A percentile compares a stretch with the other conserved stretches of the same genome.
Evolutionary conservation across 768 basidiomycete species (phyloP).

Genomic region (Phlebiopsis flavidoalba): DNA sequence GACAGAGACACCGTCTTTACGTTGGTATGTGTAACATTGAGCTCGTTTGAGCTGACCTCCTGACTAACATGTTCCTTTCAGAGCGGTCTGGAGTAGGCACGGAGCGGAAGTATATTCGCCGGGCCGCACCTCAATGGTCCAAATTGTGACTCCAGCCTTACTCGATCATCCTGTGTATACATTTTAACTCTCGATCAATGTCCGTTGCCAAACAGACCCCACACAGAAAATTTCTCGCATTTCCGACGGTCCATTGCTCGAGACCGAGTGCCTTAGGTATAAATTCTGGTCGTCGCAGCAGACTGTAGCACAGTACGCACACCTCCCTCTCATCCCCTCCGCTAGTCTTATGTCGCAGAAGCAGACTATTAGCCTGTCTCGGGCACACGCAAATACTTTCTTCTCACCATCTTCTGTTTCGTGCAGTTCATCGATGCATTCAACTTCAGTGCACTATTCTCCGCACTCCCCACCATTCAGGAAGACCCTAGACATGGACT

Average conservation of each 20-base stretch:
- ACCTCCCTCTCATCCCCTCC: background rate
- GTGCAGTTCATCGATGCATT: slow-evolving; percentile 27
- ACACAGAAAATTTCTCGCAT: background rate
- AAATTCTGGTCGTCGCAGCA: background rate
- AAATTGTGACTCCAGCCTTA: background rate
- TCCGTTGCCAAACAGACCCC: background rate
- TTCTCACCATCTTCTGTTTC: slow-evolving; percentile 23
- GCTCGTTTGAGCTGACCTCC: background rate
- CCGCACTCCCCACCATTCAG: slow-evolving; percentile 16
- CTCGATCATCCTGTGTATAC: background rate
- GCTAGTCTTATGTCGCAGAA: background rate
- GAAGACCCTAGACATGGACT: slow-evolving; percentile 14
- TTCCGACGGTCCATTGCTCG: background rate
- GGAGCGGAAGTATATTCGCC: background rate
- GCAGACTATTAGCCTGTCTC: slow-evolving; percentile 5
- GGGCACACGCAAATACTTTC: slow-evolving; percentile 14
- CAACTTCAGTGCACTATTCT: slow-evolving; percentile 20
- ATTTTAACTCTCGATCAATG: background rate
- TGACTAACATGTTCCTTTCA: background rate
- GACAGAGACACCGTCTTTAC: background rate
- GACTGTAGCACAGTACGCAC: background rate
- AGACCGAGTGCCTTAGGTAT: background rate
- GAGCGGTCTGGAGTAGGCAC: background rate
- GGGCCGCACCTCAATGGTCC: background rate
- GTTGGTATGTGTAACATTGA: background rate